These are phyloP conservation scores for Mycosarcoma mackinlayi DNA, from an alignment of 1,284 basidiomycete species.

Conservation along the genomic window DNA sequence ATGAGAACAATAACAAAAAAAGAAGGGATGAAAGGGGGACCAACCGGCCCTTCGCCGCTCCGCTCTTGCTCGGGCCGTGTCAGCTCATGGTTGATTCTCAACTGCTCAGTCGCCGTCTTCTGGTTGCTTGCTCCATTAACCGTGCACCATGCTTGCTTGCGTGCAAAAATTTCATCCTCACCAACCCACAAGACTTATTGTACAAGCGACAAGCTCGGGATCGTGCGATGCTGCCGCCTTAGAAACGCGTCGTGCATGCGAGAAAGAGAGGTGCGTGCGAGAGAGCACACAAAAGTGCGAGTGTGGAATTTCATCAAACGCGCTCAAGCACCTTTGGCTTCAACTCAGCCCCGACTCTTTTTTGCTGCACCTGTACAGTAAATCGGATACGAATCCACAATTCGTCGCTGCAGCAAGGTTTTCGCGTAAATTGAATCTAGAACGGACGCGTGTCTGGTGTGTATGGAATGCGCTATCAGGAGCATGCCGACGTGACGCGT, in stretches of 20 bases:
- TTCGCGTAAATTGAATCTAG: slow-evolving; percentile 25
- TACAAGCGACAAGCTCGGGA: too few relatives aligned
- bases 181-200: neutral
- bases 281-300: slow-evolving; percentile 5
- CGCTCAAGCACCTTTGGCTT: neutral
- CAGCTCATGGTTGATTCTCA: too few relatives aligned
- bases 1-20: too few relatives aligned
- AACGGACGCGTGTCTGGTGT: slow-evolving; percentile 15
- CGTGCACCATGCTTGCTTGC: too few relatives aligned
- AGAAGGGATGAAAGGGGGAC: too few relatives aligned
- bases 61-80: too few relatives aligned
- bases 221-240: slow-evolving; percentile 1
- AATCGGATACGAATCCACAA: too few relatives aligned
- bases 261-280: too few relatives aligned
- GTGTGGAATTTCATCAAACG: slow-evolving; percentile 35
- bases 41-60: too few relatives aligned
- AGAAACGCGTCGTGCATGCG: slow-evolving; percentile 9
- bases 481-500: slow-evolving; percentile 28
- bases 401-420: too few relatives aligned
- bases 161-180: too few relatives aligned
- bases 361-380: slow-evolving; percentile 8
- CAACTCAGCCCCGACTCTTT: slow-evolving; percentile 3
- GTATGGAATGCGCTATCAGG: too few relatives aligned
- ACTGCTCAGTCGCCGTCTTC: neutral
- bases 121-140: neutral